phyloP scores from a whole-genome alignment of 2,329 filamentous ascomycete genomes.

The Colletotrichum sp. region DNA sequence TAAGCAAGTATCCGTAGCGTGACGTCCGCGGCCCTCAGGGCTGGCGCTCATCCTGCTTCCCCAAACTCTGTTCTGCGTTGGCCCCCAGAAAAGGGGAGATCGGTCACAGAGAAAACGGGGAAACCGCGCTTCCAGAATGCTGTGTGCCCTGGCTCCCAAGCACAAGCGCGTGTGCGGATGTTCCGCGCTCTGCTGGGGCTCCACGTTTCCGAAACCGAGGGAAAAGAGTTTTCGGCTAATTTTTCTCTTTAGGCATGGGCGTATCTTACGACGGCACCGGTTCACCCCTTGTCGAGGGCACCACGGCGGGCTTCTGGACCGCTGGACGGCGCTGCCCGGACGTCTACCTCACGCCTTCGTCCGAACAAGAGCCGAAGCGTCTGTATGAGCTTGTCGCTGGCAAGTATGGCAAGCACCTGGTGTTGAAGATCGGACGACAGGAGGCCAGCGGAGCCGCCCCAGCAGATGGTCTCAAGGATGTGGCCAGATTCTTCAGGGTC shows the following conservation, averaged over 20 bases:
- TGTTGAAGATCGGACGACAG: slow-evolving; percentile 26
- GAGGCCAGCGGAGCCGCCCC: background rate
- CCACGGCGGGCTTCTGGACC: slow-evolving; percentile 38
- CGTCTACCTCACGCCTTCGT: slow-evolving; percentile 28
- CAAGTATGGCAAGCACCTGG: slow-evolving; percentile 35
- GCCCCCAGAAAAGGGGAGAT: background rate
- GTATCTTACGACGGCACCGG: slow-evolving; percentile 41
- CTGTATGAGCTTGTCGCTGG: slow-evolving; percentile 33
- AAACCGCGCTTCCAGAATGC: background rate
- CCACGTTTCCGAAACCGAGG: background rate
- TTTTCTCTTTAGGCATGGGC: slow-evolving; percentile 39
- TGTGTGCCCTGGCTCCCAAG: background rate
- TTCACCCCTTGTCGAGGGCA: slow-evolving; percentile 39
- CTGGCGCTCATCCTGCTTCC: background rate
- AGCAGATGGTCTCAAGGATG: background rate
- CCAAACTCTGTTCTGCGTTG: background rate
- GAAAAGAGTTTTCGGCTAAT: background rate
- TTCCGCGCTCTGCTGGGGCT: background rate
- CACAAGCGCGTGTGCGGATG: background rate
- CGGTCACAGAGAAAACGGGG: background rate
- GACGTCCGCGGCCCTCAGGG: background rate
- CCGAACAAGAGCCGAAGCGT: slow-evolving; percentile 23
- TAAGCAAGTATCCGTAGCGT: background rate
- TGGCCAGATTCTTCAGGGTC: slow-evolving; percentile 15
- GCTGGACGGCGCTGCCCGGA: slow-evolving; percentile 44